phyloP scores from a whole-genome alignment of 257 asterid genomes.

The Capsicum rhomboideum region DNA sequence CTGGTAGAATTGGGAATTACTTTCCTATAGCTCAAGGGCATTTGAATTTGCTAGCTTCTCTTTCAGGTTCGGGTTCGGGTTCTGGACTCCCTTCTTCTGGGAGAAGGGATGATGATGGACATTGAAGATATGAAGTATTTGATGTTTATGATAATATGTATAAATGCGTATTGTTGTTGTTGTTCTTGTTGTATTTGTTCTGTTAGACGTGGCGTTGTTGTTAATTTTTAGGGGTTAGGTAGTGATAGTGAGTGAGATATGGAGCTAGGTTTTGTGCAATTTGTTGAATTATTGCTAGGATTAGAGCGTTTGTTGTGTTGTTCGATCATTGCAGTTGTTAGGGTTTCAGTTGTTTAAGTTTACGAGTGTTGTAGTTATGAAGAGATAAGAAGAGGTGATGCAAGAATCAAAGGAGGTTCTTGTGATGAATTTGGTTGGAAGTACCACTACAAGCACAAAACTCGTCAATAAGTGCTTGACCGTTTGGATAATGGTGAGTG shows the following conservation, averaged over 20 bases:
- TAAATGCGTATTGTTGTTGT: neutral
- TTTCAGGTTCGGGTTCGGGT: constrained; percentile 71
- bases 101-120: constrained; percentile 77
- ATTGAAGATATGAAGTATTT: constrained; percentile 9
- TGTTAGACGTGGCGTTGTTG: no score
- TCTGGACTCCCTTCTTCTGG: constrained; percentile 48
- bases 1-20: constrained; percentile 88
- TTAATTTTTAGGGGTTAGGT: neutral
- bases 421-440: constrained; percentile 2
- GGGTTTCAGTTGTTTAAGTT: neutral
- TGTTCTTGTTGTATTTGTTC: neutral
- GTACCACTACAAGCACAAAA: neutral
- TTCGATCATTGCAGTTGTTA: neutral
- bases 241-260: constrained; percentile 2
- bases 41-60: constrained; percentile 82
- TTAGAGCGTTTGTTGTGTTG: constrained; percentile 1
- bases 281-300: constrained; percentile 4
- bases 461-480: constrained; percentile 6
- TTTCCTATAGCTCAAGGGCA: constrained; percentile 91
- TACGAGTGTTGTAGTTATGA: neutral
- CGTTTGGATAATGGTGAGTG: neutral
- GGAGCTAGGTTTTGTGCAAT: neutral
- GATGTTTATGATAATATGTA: neutral
- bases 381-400: neutral
- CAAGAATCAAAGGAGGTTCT: neutral